phyloP scores from a whole-genome alignment of 805 yeast genomes.

The Kodamaea jinghongensis region DNA sequence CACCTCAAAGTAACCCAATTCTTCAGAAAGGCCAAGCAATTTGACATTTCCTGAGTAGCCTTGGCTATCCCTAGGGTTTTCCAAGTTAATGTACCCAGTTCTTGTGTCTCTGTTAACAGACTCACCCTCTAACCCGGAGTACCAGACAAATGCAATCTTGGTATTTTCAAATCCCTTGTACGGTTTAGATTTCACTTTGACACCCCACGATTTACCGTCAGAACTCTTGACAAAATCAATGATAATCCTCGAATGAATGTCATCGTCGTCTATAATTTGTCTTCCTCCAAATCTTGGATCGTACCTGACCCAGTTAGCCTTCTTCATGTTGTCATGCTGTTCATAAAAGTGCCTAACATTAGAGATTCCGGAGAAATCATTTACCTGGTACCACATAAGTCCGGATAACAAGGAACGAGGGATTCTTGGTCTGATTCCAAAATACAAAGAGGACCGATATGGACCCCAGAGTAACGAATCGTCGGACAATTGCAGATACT shows the following conservation, averaged over 20 bases:
- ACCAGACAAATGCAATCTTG: conserved; percentile 68
- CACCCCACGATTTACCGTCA: conserved; percentile 78
- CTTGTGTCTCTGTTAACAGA: conserved; percentile 11
- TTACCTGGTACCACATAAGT: conserved; percentile 81
- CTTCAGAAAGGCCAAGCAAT: conserved; percentile 49
- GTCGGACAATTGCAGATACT: conserved; percentile 16
- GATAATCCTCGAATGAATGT: conserved; percentile 57
- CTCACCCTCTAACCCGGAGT: conserved; percentile 72
- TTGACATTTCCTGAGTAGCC: conserved; percentile 39
- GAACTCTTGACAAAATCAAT: conserved; percentile 73
- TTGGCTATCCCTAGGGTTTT: conserved; percentile 21
- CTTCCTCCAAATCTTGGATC: conserved; percentile 88
- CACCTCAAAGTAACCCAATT: conserved; percentile 65
- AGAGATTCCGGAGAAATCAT: conserved; percentile 50
- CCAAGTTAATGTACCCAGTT: conserved; percentile 25
- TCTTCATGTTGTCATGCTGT: conserved; percentile 64
- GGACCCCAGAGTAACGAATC: conserved; percentile 75
- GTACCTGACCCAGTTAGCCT: conserved; percentile 82
- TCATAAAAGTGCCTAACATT: conserved; percentile 72
- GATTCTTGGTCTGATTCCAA: conserved; percentile 80
- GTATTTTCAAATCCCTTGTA: conserved; percentile 45
- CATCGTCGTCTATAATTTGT: conserved; percentile 68
- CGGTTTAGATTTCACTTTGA: conserved; percentile 67
- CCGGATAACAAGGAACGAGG: conserved; percentile 79
- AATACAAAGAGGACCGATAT: conserved; percentile 79